phyloP scores from a whole-genome alignment of 179 eudicot species.

The Spinacia oleracea region DNA sequence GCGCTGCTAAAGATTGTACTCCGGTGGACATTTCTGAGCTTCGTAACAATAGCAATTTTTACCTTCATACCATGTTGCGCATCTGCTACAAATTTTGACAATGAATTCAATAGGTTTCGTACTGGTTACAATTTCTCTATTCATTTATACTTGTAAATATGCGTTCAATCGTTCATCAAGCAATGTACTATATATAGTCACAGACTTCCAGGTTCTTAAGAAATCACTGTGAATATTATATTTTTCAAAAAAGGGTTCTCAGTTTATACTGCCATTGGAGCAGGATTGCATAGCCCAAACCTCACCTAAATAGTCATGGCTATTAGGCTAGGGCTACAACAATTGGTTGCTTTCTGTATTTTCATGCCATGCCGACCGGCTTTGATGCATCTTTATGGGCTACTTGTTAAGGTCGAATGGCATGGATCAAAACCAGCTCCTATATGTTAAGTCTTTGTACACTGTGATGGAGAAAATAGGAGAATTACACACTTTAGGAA shows the following conservation, averaged over 20 bases:
- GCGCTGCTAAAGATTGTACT: background rate
- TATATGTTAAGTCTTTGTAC: too few species aligned
- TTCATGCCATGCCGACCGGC: too few species aligned
- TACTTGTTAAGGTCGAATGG: too few species aligned
- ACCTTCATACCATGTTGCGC: background rate
- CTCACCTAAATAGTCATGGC: too few species aligned
- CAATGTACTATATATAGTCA: conserved; percentile 10
- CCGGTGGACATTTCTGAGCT: background rate
- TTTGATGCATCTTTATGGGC: too few species aligned
- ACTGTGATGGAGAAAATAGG: too few species aligned
- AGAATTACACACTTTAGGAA: too few species aligned
- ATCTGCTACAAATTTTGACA: conserved; percentile 7
- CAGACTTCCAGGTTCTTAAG: background rate
- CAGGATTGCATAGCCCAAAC: too few species aligned
- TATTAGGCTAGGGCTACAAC: too few species aligned
- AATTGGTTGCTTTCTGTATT: too few species aligned
- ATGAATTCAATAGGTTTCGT: background rate
- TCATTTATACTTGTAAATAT: background rate
- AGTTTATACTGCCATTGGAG: background rate
- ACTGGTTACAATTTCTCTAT: background rate
- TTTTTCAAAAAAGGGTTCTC: background rate
- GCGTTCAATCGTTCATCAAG: background rate
- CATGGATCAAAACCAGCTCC: too few species aligned
- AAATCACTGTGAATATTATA: background rate
- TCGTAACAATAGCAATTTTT: background rate